Percentiles rank a stretch among this genome's conserved stretches.
These are phyloP conservation scores for Sabuloglossum arenarium DNA, from an alignment of 495 filamentous ascomycete species.

Conservation along the genomic window DNA sequence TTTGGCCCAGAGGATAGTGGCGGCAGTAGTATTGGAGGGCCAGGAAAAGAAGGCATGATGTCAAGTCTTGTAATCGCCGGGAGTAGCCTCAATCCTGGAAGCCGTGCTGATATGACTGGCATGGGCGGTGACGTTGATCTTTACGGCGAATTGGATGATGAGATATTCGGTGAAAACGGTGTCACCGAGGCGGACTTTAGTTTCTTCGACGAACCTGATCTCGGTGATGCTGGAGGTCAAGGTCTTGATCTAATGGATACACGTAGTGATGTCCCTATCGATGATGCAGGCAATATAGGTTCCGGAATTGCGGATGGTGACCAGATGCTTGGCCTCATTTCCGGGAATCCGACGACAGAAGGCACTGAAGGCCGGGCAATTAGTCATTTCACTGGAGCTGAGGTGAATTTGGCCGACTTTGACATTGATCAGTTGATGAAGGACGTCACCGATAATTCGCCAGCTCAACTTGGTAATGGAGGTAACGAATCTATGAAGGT, in stretches of 20 bases:
- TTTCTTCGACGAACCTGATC: slow-evolving; percentile 57
- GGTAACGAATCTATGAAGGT: neutral
- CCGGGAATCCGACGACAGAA: neutral
- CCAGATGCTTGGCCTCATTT: neutral
- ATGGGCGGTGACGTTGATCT: slow-evolving; percentile 32
- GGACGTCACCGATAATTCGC: neutral
- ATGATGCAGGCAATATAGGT: neutral
- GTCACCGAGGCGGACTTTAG: slow-evolving; percentile 81
- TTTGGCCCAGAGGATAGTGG: neutral
- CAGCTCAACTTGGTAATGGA: neutral
- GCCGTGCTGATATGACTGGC: neutral
- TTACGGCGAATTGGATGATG: slow-evolving; percentile 38
- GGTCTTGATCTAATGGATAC: neutral
- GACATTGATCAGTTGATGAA: slow-evolving; percentile 2
- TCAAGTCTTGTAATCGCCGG: neutral
- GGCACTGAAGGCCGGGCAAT: neutral
- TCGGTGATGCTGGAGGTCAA: slow-evolving; percentile 12
- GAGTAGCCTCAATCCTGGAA: neutral
- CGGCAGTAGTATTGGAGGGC: neutral
- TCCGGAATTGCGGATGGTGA: neutral
- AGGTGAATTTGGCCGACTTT: slow-evolving; percentile 3
- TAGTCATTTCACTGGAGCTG: neutral
- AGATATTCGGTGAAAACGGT: slow-evolving; percentile 29
- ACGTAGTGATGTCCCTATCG: neutral
- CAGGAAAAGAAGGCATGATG: neutral